Base-by-base conservation (phyloP, 371 early-diverging fungal species). In the Lichtheimia ornata region DNA sequence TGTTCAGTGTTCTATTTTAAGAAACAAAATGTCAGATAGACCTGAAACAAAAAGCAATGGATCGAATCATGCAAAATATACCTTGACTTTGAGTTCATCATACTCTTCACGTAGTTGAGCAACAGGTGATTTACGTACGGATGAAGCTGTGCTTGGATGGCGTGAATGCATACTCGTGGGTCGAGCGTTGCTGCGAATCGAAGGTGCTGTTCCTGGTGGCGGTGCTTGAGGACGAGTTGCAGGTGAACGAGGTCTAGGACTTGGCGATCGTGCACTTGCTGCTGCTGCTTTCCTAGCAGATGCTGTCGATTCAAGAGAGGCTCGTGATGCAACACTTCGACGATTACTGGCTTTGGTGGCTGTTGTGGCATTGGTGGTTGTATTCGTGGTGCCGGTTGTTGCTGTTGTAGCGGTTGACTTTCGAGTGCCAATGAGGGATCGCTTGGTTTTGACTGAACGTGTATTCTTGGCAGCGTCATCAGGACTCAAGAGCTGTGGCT, bases 1-100 rank as follows among this genome's bases (percentile, higher is more conserved):
- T 77, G 71, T 53, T 67, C 74, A 18, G 77, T 71, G 62, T 77
- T 77, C 81, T 76, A 56, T 42, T 53, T 17, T 56, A 5, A 63
- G 14, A 49, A 45, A 47, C 22, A 45, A 57, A 5, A 42, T 17
- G 58, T 57, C 43, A 13, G 24, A 27, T 5, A 45, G 14, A 13
- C 20, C 3, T 57, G 15, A 18, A 22, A 11, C 5, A 47, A 17
- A 17, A 15, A 7, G 14, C 0, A 18, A 47, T 1, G 5, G 18
- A 4, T 43, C 2, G 44, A 47, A 47, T 47, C 47, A n/a, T 47
- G n/a, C 17, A 47, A 17, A 5, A 22, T 17, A 22, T 63, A 72
- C 73, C 73, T 69, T 72, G 51, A 64, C 41, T 60, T 66, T 72
- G 5, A 72, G 52, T 12, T 63, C 64, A 13, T 72, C 66, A 41